A percentile compares a stretch with the other conserved stretches of the same genome.
Conservation (phyloP, 768 basidiomycete genomes). For the Saitozyma podzolica region DNA sequence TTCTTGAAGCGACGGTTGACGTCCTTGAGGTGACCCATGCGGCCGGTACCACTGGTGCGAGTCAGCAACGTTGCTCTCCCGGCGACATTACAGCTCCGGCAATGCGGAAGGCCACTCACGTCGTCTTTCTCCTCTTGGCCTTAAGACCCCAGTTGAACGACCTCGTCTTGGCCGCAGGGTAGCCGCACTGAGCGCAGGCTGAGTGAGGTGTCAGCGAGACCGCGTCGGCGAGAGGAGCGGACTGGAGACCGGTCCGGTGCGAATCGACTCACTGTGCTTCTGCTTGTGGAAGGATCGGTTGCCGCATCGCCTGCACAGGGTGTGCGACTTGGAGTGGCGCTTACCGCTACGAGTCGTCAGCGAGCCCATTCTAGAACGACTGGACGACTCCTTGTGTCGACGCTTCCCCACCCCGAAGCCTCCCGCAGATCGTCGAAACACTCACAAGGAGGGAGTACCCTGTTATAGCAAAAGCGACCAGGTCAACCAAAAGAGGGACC, state of each 20-base stretch:
- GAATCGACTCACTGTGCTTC: conserved; percentile 76
- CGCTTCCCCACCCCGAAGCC: no score
- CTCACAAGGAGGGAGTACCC: conserved; percentile 96
- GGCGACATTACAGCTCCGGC: neutral
- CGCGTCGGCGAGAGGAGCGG: neutral
- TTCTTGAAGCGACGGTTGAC: conserved; percentile 98
- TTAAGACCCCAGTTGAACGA: conserved; percentile 98
- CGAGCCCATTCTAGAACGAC: conserved; percentile 1
- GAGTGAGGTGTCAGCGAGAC: conserved; percentile 5
- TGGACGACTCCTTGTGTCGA: neutral
- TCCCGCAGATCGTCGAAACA: conserved; percentile 28
- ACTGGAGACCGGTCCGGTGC: no score
- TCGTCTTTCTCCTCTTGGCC: conserved; percentile 99
- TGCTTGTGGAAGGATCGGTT: conserved; percentile 95
- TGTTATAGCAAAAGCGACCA: conserved; percentile 47
- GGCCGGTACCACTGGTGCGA: conserved; percentile 71
- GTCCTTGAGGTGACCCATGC: conserved; percentile 89
- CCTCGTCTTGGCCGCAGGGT: conserved; percentile 90
- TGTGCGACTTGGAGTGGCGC: conserved; percentile 95
- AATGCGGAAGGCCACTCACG: conserved; percentile 57
- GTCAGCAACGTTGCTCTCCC: neutral
- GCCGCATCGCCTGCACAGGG: conserved; percentile 95
- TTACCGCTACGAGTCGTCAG: conserved; percentile 62
- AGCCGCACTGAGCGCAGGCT: conserved; percentile 96
- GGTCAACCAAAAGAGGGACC: conserved; percentile 58